These are phyloP conservation scores for Calonectria leucothoes DNA, from an alignment of 2,329 filamentous ascomycete genomes.

Conservation along the genomic window DNA sequence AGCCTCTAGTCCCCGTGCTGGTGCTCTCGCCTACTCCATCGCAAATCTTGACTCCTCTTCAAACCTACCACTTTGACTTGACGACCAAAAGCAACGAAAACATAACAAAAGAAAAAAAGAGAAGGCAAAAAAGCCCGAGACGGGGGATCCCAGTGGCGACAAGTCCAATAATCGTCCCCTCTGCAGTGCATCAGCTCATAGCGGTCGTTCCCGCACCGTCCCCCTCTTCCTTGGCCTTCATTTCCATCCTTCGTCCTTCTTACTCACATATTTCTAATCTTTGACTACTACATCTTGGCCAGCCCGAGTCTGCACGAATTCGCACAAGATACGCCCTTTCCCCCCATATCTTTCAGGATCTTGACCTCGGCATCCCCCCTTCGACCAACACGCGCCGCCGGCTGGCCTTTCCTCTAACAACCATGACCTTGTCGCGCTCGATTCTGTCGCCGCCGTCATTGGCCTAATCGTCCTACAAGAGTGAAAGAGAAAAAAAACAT, in stretches of 20 bases:
- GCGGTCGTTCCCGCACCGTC: constrained; percentile 38
- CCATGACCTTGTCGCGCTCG: constrained; percentile 46
- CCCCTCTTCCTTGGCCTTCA: constrained; percentile 24
- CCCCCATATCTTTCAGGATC: background rate
- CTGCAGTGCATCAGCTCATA: constrained; percentile 42
- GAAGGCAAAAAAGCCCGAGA: constrained; percentile 26
- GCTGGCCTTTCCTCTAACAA: constrained; percentile 38
- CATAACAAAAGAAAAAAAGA: constrained; percentile 27
- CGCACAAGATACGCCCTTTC: background rate
- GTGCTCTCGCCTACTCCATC: constrained; percentile 3
- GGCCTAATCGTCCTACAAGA: constrained; percentile 36
- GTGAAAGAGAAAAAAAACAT: constrained; percentile 10
- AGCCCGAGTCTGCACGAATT: constrained; percentile 1
- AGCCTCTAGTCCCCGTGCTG: constrained; percentile 9
- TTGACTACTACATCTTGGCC: constrained; percentile 14
- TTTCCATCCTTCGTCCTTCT: constrained; percentile 24
- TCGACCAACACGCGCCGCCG: constrained; percentile 36
- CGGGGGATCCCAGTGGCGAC: constrained; percentile 40
- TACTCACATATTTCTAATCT: constrained; percentile 22
- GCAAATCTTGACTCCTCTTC: constrained; percentile 4
- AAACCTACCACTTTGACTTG: background rate
- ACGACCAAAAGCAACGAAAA: constrained; percentile 22
- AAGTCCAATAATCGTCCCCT: constrained; percentile 34
- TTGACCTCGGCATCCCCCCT: constrained; percentile 15
- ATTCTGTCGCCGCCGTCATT: constrained; percentile 45